Evolutionary conservation across 1,284 basidiomycete species (phyloP).

Genomic region (Sphagnurus paluster): DNA sequence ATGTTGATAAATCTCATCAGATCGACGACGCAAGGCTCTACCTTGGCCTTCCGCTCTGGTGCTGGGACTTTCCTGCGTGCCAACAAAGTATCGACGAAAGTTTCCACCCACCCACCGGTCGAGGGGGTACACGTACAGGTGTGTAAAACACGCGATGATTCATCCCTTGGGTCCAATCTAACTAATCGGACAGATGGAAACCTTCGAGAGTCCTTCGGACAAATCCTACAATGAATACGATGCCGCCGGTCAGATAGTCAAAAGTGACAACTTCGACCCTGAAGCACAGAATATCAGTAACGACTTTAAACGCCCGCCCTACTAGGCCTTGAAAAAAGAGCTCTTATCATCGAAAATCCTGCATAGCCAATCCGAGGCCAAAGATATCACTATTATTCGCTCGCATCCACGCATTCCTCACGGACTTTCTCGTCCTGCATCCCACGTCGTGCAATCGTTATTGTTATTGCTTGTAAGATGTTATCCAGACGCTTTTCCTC

Average conservation of each 20-base stretch:
- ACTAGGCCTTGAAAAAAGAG: conserved; percentile 38
- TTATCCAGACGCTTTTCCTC: too few relatives aligned
- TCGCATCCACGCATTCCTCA: too few relatives aligned
- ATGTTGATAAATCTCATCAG: conserved; percentile 23
- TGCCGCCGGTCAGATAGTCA: conserved; percentile 45
- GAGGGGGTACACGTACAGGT: conserved; percentile 51
- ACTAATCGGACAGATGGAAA: conserved; percentile 47
- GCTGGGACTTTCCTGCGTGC: conserved; percentile 28
- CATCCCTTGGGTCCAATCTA: neutral
- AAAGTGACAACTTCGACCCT: conserved; percentile 46
- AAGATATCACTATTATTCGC: conserved; percentile 6
- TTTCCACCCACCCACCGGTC: conserved; percentile 25
- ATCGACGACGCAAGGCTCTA: conserved; percentile 39
- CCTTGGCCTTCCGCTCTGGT: conserved; percentile 43
- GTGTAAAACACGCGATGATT: conserved; percentile 10
- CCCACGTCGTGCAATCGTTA: too few relatives aligned
- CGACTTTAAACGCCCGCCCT: conserved; percentile 64
- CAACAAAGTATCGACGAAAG: conserved; percentile 34
- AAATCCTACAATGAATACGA: conserved; percentile 48
- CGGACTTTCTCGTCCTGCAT: too few relatives aligned
- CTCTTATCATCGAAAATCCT: too few relatives aligned
- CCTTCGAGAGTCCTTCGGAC: conserved; percentile 49
- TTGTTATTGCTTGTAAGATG: too few relatives aligned
- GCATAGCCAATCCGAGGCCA: too few relatives aligned
- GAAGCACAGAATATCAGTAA: conserved; percentile 56